Percentiles rank a stretch among this genome's conserved stretches.
phyloP scores from a whole-genome alignment of 805 yeast species.

The Starmerella potacharoeniae region DNA sequence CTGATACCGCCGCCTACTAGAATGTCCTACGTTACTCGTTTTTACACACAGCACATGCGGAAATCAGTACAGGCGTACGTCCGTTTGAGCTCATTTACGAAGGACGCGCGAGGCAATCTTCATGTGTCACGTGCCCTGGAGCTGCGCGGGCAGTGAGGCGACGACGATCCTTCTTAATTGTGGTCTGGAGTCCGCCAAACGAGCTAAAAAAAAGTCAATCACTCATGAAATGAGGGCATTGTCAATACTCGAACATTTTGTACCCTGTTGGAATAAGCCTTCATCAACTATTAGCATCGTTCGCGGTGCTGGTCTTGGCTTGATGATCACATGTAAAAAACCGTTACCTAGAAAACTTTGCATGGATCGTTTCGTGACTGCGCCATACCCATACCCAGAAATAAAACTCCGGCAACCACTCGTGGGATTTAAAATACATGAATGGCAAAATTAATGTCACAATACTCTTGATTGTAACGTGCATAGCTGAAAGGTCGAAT shows the following conservation, averaged over 20 bases:
- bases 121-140: too few species aligned
- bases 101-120: too few species aligned
- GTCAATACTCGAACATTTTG: background rate
- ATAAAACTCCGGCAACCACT: background rate
- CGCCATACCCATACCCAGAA: background rate
- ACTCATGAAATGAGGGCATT: background rate
- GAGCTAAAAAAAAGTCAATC: too few species aligned
- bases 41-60: too few species aligned
- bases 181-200: too few species aligned
- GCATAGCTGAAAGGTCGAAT: background rate
- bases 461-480: background rate
- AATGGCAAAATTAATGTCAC: background rate
- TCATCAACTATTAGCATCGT: background rate
- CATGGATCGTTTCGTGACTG: background rate
- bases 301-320: background rate
- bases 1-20: too few species aligned
- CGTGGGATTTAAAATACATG: background rate
- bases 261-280: background rate
- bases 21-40: too few species aligned
- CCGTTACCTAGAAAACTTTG: background rate
- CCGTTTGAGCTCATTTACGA: too few species aligned
- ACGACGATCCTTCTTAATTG: too few species aligned
- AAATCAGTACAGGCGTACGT: too few species aligned
- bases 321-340: conserved; percentile 1
- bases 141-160: too few species aligned